phyloP scores from a whole-genome alignment of 2,329 filamentous ascomycete species.

The Xylaria sp. region DNA sequence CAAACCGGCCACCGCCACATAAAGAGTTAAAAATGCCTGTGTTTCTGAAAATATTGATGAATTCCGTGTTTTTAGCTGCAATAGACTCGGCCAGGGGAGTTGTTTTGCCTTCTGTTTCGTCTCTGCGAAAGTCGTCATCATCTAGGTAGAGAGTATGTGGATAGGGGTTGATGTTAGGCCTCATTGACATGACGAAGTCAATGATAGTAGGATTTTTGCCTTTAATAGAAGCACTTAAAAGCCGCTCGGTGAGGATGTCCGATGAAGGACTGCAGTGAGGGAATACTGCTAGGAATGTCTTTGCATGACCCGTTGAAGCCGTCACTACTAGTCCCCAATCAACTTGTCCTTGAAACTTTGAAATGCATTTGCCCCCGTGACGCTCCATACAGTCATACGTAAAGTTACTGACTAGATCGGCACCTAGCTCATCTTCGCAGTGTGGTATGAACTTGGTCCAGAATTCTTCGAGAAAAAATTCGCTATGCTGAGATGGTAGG shows the following conservation, averaged over 20 bases:
- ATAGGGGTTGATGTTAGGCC: slow-evolving; percentile 11
- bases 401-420: background rate
- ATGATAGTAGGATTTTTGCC: slow-evolving; percentile 10
- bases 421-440: background rate
- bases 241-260: background rate
- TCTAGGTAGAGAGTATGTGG: background rate
- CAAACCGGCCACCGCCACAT: background rate
- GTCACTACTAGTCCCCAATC: background rate
- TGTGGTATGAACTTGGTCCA: background rate
- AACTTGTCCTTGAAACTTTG: background rate
- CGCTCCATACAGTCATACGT: background rate
- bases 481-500: slow-evolving; percentile 2
- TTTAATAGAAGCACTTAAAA: slow-evolving; percentile 8
- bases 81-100: slow-evolving; percentile 9
- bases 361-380: background rate
- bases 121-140: too few relatives aligned
- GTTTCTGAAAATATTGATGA: background rate
- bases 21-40: slow-evolving; percentile 1
- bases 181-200: background rate
- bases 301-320: background rate
- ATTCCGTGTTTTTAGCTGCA: background rate
- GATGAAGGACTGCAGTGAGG: background rate
- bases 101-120: background rate
- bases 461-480: background rate
- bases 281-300: slow-evolving; percentile 1